Evolutionary conservation across 108 stramenopile genomes (phyloP).

Genomic region (Cyclotella baltica): DNA sequence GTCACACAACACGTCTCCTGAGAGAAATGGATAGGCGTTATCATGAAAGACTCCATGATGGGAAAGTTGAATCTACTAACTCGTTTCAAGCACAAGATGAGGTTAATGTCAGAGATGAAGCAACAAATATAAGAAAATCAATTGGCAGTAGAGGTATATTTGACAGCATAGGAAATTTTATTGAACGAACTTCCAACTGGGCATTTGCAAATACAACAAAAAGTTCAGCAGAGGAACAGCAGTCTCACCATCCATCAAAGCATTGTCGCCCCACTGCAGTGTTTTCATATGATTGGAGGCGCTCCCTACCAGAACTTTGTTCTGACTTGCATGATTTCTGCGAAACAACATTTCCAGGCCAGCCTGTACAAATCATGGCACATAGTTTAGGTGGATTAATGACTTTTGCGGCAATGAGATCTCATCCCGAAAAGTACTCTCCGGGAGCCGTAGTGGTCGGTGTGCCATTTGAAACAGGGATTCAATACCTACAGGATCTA

Average conservation of each 20-base stretch:
- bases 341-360: slow-evolving; percentile 58
- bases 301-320: slow-evolving; percentile 54
- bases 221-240: slow-evolving; percentile 20
- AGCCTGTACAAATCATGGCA: slow-evolving; percentile 59
- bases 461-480: slow-evolving; percentile 63
- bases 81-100: slow-evolving; percentile 34
- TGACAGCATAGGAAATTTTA: slow-evolving; percentile 45
- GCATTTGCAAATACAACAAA: slow-evolving; percentile 32
- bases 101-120: not conserved
- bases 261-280: slow-evolving; percentile 55
- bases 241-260: slow-evolving; percentile 27
- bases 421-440: slow-evolving; percentile 56
- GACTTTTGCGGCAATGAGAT: slow-evolving; percentile 56
- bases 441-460: slow-evolving; percentile 61
- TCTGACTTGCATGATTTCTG: slow-evolving; percentile 56
- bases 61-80: slow-evolving; percentile 33
- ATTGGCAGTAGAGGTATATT: slow-evolving; percentile 24
- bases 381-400: slow-evolving; percentile 61
- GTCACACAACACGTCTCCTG: slow-evolving; percentile 48
- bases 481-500: slow-evolving; percentile 62
- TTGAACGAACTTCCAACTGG: slow-evolving; percentile 50
- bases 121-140: not conserved
- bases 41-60: slow-evolving; percentile 41
- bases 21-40: slow-evolving; percentile 51
- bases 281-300: slow-evolving; percentile 64